Evolutionary conservation across 441 rosid species (phyloP), one percentile per base, ranked within the genome.

Genomic region (Erodium texanum): DNA sequence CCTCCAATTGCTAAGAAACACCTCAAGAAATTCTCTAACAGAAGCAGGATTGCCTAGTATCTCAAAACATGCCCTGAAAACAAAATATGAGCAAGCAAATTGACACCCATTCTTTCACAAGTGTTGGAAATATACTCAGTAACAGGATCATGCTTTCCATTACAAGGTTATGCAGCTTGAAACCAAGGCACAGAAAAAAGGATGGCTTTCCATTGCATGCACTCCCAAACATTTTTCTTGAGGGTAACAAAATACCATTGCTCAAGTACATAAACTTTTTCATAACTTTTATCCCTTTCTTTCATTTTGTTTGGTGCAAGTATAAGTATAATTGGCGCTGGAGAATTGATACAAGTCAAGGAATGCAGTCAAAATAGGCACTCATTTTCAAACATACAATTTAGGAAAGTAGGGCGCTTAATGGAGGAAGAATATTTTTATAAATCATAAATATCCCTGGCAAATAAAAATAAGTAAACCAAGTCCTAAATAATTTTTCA

Each of bases 51-150:
- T 85, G 74, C 68, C 86, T 59, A 90, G 84, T 77, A 93, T 82
- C 77, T 89, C 90, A 76, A 93, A 81, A 79, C 96, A 87, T 56
- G 71, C 83, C 83, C 98, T 93, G 76, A 34, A 74, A 72, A 62
- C 11, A 65, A 70, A 65, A 48, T 12, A 69, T 1, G 23, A 24
- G 19, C 66, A 68, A 66, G 65, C 43, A 52, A 59, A 69, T 52
- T 74, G 12, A 66, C 65, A 70, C 19, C 34, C 41, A 23, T 18
- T 29, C 16, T 54, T 54, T 19, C 61, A 54, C 3, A 54, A 54
- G 10, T 54, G 19, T 5, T 7, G 61, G 12, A 10, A 54, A 45
- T 12, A 16, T n/a, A 18, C 24, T 54, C 10, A 5, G 8, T 54
- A 54, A 5, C 61, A 18, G 10, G 61, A 16, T 54, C 19, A 52